Conservation (phyloP, 108 stramenopile species). For the Pseudonitzschia pungens region DNA sequence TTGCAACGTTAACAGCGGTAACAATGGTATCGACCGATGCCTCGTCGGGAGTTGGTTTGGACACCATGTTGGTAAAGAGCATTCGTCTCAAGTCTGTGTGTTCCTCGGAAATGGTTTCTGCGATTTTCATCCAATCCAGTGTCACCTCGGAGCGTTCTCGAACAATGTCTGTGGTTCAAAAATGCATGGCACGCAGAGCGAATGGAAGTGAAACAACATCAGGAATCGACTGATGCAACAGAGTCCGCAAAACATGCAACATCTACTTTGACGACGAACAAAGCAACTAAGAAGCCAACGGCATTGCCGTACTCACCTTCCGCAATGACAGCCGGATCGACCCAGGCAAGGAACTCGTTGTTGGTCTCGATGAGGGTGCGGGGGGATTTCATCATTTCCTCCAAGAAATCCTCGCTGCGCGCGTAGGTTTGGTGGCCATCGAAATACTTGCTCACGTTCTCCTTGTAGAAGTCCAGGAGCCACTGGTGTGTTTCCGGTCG, state of each 20-base stretch:
- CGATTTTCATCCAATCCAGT: conserved; percentile 57
- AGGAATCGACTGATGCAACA: neutral
- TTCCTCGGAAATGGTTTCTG: conserved; percentile 49
- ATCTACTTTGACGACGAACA: no score
- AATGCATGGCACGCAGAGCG: neutral
- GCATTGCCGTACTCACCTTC: conserved; percentile 11
- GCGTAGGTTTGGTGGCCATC: conserved; percentile 79
- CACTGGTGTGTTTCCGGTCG: conserved; percentile 44
- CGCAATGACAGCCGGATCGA: conserved; percentile 17
- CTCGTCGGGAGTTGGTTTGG: conserved; percentile 16
- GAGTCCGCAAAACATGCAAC: no score
- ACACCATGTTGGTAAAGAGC: conserved; percentile 27
- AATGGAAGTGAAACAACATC: neutral
- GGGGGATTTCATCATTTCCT: conserved; percentile 51
- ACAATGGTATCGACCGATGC: neutral
- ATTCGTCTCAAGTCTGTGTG: conserved; percentile 59
- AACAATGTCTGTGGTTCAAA: conserved; percentile 43
- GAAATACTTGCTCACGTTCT: conserved; percentile 55
- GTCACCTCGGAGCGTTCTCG: conserved; percentile 54
- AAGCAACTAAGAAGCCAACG: no score
- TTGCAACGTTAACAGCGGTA: neutral
- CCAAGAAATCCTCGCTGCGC: conserved; percentile 78
- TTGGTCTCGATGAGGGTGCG: conserved; percentile 49
- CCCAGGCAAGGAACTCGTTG: conserved; percentile 39
- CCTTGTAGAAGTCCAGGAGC: conserved; percentile 59